These are phyloP conservation scores for Esteya vermicola DNA, from an alignment of 2,329 filamentous ascomycete species.

Conservation along the genomic window DNA sequence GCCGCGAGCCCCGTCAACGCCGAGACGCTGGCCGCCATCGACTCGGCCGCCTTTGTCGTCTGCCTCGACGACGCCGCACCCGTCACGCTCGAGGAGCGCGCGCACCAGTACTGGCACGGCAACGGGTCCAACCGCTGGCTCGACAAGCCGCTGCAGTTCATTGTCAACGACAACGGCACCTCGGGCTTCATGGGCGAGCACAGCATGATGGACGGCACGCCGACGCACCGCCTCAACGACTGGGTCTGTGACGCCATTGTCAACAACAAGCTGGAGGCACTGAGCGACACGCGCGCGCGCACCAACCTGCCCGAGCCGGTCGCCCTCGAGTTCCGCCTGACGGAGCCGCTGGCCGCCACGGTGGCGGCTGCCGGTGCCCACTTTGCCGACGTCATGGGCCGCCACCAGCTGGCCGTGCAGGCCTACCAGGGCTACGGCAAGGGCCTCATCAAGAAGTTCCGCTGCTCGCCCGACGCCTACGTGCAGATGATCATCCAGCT, in stretches of 20 bases:
- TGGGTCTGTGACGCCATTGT: constrained; percentile 86
- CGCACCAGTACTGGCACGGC: constrained; percentile 95
- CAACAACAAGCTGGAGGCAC: constrained; percentile 74
- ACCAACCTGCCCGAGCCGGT: constrained; percentile 73
- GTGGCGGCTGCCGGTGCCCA: constrained; percentile 66
- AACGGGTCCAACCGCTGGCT: constrained; percentile 94
- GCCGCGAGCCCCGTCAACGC: constrained; percentile 67
- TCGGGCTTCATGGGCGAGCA: constrained; percentile 97
- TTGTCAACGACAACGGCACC: constrained; percentile 94
- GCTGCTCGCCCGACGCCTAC: constrained; percentile 92
- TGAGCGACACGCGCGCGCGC: constrained; percentile 63
- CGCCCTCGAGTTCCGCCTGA: constrained; percentile 65
- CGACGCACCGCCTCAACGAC: constrained; percentile 93
- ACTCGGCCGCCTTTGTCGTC: constrained; percentile 79
- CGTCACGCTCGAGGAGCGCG: constrained; percentile 88
- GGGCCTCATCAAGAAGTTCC: constrained; percentile 98
- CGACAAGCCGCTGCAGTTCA: constrained; percentile 96
- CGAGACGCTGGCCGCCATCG: constrained; percentile 62
- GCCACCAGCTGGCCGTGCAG: constrained; percentile 86
- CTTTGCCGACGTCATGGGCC: constrained; percentile 67
- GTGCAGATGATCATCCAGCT: constrained; percentile 98
- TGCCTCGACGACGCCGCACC: constrained; percentile 87
- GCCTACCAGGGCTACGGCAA: constrained; percentile 97
- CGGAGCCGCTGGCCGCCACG: constrained; percentile 57
- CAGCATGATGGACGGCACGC: constrained; percentile 99